Percentiles rank a stretch among this genome's conserved stretches.
Conservation (phyloP, 441 rosid species). For the Daphne laureola region DNA sequence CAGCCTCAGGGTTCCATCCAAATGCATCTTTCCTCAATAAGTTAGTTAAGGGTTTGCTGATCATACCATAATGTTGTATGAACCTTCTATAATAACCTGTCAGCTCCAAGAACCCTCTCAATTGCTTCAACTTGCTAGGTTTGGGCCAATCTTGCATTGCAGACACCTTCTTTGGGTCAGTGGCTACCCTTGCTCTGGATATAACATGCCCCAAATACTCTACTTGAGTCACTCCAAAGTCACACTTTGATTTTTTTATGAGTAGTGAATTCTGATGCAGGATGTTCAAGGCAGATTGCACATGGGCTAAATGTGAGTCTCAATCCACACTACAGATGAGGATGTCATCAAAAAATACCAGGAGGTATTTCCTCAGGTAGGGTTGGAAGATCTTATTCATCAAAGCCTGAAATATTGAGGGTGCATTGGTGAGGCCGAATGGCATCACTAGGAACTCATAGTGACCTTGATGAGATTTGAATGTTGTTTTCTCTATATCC, state of each 20-base stretch:
- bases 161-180: neutral
- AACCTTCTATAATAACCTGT: too few species aligned
- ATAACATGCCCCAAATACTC: neutral
- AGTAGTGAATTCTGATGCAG: neutral
- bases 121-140: neutral
- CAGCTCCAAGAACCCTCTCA: too few species aligned
- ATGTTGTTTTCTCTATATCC: neutral
- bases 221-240: neutral
- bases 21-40: neutral
- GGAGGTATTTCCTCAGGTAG: too few species aligned
- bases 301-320: neutral
- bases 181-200: neutral
- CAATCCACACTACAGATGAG: neutral
- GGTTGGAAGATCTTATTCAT: too few species aligned
- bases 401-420: too few species aligned
- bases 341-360: too few species aligned
- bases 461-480: neutral
- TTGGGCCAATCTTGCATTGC: neutral
- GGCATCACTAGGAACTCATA: neutral
- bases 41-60: neutral
- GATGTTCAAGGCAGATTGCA: neutral
- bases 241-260: neutral
- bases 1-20: neutral
- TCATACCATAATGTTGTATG: neutral
- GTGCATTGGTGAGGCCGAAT: too few species aligned